These are phyloP conservation scores for Oryza rufipogon DNA, from an alignment of 176 grass and related monocot genomes.

Conservation along the genomic window DNA sequence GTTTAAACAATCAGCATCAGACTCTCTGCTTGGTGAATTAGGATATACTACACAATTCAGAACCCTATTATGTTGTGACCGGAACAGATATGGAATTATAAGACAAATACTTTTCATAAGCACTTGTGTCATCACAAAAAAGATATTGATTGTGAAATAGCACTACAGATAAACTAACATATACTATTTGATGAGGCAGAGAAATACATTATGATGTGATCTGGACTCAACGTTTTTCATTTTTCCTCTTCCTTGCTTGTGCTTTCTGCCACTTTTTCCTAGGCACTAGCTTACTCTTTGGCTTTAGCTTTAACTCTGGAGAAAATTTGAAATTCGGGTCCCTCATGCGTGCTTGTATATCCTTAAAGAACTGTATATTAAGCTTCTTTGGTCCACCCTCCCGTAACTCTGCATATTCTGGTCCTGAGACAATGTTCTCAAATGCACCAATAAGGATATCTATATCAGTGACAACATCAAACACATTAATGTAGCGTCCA, in stretches of 20 bases:
- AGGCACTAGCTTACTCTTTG: slow-evolving; percentile 82
- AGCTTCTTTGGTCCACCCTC: slow-evolving; percentile 95
- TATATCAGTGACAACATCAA: slow-evolving; percentile 89
- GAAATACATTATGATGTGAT: slow-evolving; percentile 30
- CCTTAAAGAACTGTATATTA: slow-evolving; percentile 94
- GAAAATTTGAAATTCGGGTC: slow-evolving; percentile 92
- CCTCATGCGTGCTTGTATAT: slow-evolving; percentile 89
- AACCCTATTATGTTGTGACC: neutral
- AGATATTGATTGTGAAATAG: slow-evolving; percentile 23
- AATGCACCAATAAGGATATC: slow-evolving; percentile 97
- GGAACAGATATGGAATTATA: slow-evolving; percentile 17
- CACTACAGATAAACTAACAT: slow-evolving; percentile 35
- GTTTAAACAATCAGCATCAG: slow-evolving; percentile 10
- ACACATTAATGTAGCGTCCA: slow-evolving; percentile 79
- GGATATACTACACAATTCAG: slow-evolving; percentile 14
- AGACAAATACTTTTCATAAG: slow-evolving; percentile 10
- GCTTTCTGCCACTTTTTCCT: slow-evolving; percentile 98
- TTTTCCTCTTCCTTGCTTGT: slow-evolving; percentile 79
- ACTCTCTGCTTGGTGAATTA: slow-evolving; percentile 9
- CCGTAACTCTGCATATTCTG: slow-evolving; percentile 75
- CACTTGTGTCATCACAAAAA: slow-evolving; percentile 19
- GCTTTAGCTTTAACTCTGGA: slow-evolving; percentile 88
- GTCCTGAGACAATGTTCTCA: slow-evolving; percentile 92
- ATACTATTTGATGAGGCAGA: slow-evolving; percentile 20
- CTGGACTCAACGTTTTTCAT: slow-evolving; percentile 70